These are phyloP conservation scores for Aureobasidium namibiae DNA, from an alignment of 2,329 filamentous ascomycete genomes.

Conservation along the genomic window DNA sequence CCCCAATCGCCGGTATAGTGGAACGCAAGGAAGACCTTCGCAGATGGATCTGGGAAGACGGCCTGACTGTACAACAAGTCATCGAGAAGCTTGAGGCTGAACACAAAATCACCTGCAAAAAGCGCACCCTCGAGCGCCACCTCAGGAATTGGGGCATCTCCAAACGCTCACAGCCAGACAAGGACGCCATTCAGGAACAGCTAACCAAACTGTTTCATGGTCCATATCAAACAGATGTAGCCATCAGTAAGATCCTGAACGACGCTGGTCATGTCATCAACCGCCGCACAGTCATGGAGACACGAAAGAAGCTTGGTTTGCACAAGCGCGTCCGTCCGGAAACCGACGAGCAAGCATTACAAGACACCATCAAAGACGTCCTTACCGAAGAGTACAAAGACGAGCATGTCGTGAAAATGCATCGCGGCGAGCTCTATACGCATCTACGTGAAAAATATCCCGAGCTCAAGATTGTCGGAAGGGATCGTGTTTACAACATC, in stretches of 20 bases:
- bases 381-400: not conserved
- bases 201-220: not conserved
- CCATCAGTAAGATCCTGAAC: not conserved
- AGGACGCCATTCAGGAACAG: not conserved
- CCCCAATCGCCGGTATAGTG: not conserved
- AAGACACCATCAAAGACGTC: not conserved
- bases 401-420: not conserved
- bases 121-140: not conserved
- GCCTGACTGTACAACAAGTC: not conserved
- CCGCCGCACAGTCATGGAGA: not conserved
- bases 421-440: not conserved
- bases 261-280: not conserved
- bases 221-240: not conserved
- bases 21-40: not conserved
- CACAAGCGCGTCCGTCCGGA: conserved; percentile 2
- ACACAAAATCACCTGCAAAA: not conserved
- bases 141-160: not conserved
- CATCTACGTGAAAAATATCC: conserved; percentile 4
- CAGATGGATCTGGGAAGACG: not conserved
- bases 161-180: not conserved
- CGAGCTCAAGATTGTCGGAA: not conserved
- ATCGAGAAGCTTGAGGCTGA: not conserved
- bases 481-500: not conserved
- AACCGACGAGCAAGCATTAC: not conserved
- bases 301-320: not conserved